Conservation (phyloP, 2,329 filamentous ascomycete genomes). For the Fonsecaea monophora region DNA sequence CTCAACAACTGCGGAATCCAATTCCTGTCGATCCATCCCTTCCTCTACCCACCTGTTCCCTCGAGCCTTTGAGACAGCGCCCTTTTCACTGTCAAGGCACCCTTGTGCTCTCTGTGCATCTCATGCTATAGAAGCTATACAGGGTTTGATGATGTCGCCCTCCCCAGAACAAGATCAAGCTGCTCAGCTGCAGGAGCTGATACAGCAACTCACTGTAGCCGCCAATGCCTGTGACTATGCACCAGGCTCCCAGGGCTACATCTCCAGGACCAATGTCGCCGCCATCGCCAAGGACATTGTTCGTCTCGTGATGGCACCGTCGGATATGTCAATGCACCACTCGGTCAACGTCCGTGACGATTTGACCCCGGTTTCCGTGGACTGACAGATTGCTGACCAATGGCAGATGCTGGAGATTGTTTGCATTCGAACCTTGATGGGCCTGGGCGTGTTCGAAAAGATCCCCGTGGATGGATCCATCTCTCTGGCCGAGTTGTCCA, state of each 20-base stretch:
- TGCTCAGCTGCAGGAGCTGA: conserved; percentile 15
- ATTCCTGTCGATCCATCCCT: neutral
- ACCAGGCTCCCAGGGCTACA: conserved; percentile 17
- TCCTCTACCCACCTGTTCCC: neutral
- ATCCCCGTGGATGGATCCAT: conserved; percentile 38
- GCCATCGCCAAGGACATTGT: conserved; percentile 25
- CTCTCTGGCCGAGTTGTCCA: conserved; percentile 22
- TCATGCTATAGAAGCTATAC: neutral
- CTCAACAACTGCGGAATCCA: neutral
- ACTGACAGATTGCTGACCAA: neutral
- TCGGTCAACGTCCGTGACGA: conserved; percentile 18
- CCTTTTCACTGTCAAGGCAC: neutral
- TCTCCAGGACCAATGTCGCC: conserved; percentile 21
- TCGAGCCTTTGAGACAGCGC: neutral
- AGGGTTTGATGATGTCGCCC: neutral
- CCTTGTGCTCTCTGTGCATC: neutral
- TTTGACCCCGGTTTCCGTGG: neutral
- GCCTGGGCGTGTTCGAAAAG: conserved; percentile 38
- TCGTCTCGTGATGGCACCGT: conserved; percentile 26
- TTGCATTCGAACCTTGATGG: conserved; percentile 36
- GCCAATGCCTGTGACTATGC: conserved; percentile 20
- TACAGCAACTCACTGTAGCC: conserved; percentile 18
- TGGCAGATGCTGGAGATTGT: conserved; percentile 37
- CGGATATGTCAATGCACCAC: conserved; percentile 26
- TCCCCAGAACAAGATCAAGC: conserved; percentile 4